A percentile compares a stretch with the other conserved stretches of the same genome.
Evolutionary conservation across 768 basidiomycete genomes (phyloP).

Genomic region (Amanita phalloides): DNA sequence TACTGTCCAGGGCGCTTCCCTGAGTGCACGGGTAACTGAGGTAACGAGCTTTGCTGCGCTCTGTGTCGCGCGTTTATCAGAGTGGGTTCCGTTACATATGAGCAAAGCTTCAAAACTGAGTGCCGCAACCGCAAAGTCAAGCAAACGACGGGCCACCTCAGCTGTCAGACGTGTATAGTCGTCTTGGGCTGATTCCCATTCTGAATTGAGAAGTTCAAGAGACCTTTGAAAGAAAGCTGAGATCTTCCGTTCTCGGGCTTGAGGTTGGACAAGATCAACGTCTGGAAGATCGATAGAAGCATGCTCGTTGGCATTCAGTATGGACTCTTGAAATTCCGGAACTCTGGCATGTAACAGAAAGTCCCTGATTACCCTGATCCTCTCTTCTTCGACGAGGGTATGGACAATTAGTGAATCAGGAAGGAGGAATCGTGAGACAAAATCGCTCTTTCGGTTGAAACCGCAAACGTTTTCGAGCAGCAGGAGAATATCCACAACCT

Average conservation of each 20-base stretch:
- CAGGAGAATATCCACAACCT: constrained; percentile 47
- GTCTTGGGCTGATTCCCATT: constrained; percentile 31
- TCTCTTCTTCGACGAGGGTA: constrained; percentile 45
- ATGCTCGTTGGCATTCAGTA: not conserved
- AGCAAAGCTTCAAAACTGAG: constrained; percentile 64
- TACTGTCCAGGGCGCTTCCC: constrained; percentile 39
- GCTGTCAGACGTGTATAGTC: constrained; percentile 34
- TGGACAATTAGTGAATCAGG: constrained; percentile 63
- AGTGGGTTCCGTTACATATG: constrained; percentile 48
- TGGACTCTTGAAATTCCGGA: constrained; percentile 25
- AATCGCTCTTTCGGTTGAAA: constrained; percentile 31
- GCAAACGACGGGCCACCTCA: constrained; percentile 50
- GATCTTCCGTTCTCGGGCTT: constrained; percentile 48
- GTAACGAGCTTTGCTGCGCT: constrained; percentile 42
- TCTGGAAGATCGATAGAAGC: not conserved
- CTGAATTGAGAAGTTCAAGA: constrained; percentile 37
- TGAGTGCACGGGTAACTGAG: constrained; percentile 25
- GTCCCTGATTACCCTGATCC: constrained; percentile 51
- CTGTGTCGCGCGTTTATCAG: constrained; percentile 54
- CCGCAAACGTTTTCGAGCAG: constrained; percentile 60
- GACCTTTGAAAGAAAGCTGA: constrained; percentile 54
- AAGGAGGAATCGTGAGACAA: constrained; percentile 41
- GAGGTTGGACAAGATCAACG: constrained; percentile 31
- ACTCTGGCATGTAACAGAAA: constrained; percentile 61
- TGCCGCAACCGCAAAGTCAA: constrained; percentile 61